Conservation (phyloP, 306 rosid genomes). For the Datisca glomerata region DNA sequence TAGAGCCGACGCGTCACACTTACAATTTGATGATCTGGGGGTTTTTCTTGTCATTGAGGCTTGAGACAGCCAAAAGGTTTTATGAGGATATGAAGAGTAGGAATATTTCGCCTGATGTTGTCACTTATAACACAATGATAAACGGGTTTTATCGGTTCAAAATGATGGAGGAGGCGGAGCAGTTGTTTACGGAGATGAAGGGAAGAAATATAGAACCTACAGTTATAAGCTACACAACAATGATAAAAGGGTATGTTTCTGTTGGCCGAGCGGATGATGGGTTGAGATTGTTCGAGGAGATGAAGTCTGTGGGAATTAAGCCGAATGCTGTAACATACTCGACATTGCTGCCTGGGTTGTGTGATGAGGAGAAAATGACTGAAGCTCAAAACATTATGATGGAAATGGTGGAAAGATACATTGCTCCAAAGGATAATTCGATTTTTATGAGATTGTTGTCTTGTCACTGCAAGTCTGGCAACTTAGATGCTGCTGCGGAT, state of each 20-base stretch:
- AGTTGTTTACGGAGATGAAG: conserved; percentile 70
- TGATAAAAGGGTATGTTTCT: conserved; percentile 67
- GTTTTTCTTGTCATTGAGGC: conserved; percentile 61
- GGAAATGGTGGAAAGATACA: conserved; percentile 64
- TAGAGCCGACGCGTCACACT: conserved; percentile 71
- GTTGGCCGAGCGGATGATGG: conserved; percentile 53
- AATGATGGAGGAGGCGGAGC: conserved; percentile 69
- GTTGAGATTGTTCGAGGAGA: conserved; percentile 41
- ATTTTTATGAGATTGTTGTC: conserved; percentile 42
- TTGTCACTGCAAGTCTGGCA: conserved; percentile 56
- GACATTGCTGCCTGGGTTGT: conserved; percentile 67
- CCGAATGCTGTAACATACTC: conserved; percentile 69
- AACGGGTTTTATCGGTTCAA: conserved; percentile 69
- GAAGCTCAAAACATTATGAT: conserved; percentile 43
- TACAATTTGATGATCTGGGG: conserved; percentile 80
- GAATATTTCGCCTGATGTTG: conserved; percentile 50
- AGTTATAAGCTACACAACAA: conserved; percentile 73
- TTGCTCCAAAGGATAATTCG: conserved; percentile 69
- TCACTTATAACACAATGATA: conserved; percentile 74
- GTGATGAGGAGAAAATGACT: conserved; percentile 44
- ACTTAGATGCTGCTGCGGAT: conserved; percentile 69
- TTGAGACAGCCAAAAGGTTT: conserved; percentile 77
- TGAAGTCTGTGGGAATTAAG: conserved; percentile 59
- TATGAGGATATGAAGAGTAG: conserved; percentile 63
- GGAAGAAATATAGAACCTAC: conserved; percentile 49